Evolutionary conservation across 2,329 filamentous ascomycete genomes (phyloP).

Genomic region (Paraphaeosphaeria sporulosa): DNA sequence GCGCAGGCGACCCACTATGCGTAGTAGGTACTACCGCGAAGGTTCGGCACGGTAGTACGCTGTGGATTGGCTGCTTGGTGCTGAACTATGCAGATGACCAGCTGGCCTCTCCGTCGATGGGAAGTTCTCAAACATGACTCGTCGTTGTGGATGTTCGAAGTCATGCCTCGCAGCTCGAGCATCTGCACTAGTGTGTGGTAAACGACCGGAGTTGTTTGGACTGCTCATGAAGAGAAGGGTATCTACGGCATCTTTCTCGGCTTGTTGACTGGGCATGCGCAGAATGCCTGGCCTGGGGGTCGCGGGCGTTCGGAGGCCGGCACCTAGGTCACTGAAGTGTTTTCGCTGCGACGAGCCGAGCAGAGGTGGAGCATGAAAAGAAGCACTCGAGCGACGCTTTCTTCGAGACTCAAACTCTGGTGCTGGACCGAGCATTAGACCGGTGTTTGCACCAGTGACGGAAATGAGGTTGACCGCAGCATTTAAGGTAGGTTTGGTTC

Average conservation of each 20-base stretch:
- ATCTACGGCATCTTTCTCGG: slow-evolving; percentile 82
- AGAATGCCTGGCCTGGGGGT: slow-evolving; percentile 59
- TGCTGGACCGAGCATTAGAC: slow-evolving; percentile 41
- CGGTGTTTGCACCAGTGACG: slow-evolving; percentile 33
- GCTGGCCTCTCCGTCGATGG: slow-evolving; percentile 33
- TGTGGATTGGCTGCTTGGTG: slow-evolving; percentile 33
- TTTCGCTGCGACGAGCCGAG: slow-evolving; percentile 39
- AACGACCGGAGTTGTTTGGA: slow-evolving; percentile 68
- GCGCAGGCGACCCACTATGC: not conserved
- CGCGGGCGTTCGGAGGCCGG: slow-evolving; percentile 36
- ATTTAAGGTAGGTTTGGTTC: slow-evolving; percentile 35
- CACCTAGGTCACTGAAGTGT: slow-evolving; percentile 40
- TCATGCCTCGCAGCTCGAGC: slow-evolving; percentile 42
- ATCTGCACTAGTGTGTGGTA: slow-evolving; percentile 35
- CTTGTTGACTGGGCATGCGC: slow-evolving; percentile 73
- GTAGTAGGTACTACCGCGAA: slow-evolving; percentile 28
- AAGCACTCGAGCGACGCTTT: slow-evolving; percentile 46
- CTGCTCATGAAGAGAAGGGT: slow-evolving; percentile 83
- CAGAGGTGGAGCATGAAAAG: slow-evolving; percentile 41
- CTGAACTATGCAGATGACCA: slow-evolving; percentile 32
- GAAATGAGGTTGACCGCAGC: slow-evolving; percentile 39
- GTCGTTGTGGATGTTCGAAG: slow-evolving; percentile 33
- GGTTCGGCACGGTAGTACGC: slow-evolving; percentile 37
- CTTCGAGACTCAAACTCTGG: slow-evolving; percentile 43
- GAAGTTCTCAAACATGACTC: slow-evolving; percentile 48